A percentile compares a stretch with the other conserved stretches of the same genome.
These are phyloP conservation scores for Fraxinus platypoda DNA, from an alignment of 305 asterid species.

Conservation along the genomic window DNA sequence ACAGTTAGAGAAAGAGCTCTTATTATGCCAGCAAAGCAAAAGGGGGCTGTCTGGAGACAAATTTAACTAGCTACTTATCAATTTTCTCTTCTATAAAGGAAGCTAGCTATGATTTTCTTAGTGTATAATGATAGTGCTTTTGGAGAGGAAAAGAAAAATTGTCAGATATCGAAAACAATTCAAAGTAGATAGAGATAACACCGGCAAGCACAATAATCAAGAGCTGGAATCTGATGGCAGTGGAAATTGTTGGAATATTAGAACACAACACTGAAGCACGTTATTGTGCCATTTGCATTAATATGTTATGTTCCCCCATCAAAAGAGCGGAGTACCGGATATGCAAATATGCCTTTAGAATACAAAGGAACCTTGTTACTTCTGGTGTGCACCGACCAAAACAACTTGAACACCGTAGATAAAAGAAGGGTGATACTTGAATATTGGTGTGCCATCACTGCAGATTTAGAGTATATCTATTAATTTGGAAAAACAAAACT, in stretches of 20 bases:
- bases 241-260: not conserved
- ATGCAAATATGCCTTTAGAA: not conserved
- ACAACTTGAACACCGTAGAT: not conserved
- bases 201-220: not conserved
- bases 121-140: not conserved
- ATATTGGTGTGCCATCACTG: not conserved
- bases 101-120: not conserved
- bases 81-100: not conserved
- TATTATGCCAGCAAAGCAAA: not conserved
- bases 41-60: not conserved
- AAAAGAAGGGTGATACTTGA: not conserved
- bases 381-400: not conserved
- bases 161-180: not conserved
- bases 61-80: not conserved
- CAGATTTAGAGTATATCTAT: not conserved
- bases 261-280: not conserved
- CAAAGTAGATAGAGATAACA: not conserved
- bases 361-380: not conserved
- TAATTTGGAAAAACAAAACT: not conserved
- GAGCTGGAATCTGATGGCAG: not conserved
- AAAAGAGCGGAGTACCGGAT: not conserved
- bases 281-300: not conserved
- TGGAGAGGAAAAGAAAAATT: not conserved
- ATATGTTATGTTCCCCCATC: not conserved
- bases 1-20: conserved; percentile 8